Evolutionary conservation across 2,329 filamentous ascomycete genomes (phyloP), one percentile per base, ranked within the genome.

Genomic region (Coniochaeta sp.): DNA sequence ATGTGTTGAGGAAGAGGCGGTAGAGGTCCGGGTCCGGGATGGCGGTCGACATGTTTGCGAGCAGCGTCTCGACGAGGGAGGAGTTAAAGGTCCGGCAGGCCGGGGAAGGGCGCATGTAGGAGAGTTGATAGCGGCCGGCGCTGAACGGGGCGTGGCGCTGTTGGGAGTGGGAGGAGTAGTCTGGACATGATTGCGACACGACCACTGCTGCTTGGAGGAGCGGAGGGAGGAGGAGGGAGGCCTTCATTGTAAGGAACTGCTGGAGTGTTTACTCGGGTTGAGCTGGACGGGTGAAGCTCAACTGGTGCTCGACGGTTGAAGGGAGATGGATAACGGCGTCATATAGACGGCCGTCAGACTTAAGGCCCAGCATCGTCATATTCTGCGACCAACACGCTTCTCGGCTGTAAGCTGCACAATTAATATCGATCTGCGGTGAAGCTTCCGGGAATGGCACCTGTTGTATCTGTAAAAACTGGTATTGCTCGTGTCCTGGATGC

Each of bases 61-160:
- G 89, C 40, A 88, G 79, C 51, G 83, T 72, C 65, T 96, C 92
- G 4, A 95, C 88, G 7, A 83, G 76, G 2, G 83, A 78, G 2
- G 89, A 88, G 55, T 81, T 81, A 72, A 94, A 95, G 1, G 89
- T 95, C 49, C 91, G 86, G 65, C 91, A 96, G 60, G 81, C 78
- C 49, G 78, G 72, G 1, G 78, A 77, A 0, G 92, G 92, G 26
- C 92, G 81, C 72, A 95, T 90, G 66, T 80, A 95, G 1, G 90
- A 86, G 8, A 96, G 81, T 52, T 81, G 74, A 64, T 94, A 79
- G 7, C 81, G 82, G 12, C 92, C 91, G n/a, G 78, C 70, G 57
- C 89, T 95, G 60, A 84, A 83, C 1, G 92, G 92, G 31, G 77
- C 71, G 64, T 92, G 87, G 5, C 67, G 69, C 52, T 75, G 64